These are phyloP conservation scores for Cadophora sp. DNA, from an alignment of 2,329 filamentous ascomycete genomes.

Conservation along the genomic window DNA sequence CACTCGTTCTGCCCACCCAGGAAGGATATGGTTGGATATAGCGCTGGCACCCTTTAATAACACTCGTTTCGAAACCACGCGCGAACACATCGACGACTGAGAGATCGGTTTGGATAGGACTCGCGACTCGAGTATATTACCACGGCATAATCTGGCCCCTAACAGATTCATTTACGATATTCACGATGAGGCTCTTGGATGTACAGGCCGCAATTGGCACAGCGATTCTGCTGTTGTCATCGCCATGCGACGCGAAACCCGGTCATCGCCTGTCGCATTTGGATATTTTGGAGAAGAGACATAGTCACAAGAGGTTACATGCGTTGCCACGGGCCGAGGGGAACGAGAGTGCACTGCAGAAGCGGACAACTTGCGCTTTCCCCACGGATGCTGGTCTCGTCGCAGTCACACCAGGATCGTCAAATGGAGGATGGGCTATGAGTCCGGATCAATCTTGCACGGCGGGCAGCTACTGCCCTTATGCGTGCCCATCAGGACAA, in stretches of 20 bases:
- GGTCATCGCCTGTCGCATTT: constrained; percentile 38
- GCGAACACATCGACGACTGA: not conserved
- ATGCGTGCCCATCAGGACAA: constrained; percentile 77
- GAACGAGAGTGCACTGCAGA: constrained; percentile 32
- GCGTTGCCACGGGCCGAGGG: constrained; percentile 35
- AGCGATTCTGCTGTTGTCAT: constrained; percentile 55
- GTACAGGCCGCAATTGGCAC: constrained; percentile 58
- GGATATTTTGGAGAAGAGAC: constrained; percentile 39
- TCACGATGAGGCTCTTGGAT: constrained; percentile 60
- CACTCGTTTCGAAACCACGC: constrained; percentile 16
- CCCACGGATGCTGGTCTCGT: constrained; percentile 72
- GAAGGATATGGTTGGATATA: constrained; percentile 24
- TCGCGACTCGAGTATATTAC: constrained; percentile 8
- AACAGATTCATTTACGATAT: constrained; percentile 25
- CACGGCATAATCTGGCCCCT: constrained; percentile 17
- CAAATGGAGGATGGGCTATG: constrained; percentile 82
- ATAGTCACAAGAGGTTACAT: constrained; percentile 38
- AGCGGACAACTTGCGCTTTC: constrained; percentile 62
- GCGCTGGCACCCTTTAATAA: constrained; percentile 13
- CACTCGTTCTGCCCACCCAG: constrained; percentile 17
- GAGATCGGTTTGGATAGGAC: constrained; percentile 5
- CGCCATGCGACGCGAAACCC: constrained; percentile 41
- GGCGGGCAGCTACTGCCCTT: constrained; percentile 74
- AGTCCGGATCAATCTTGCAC: constrained; percentile 75
- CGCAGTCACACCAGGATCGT: constrained; percentile 65